Base-by-base conservation (phyloP, 2,329 filamentous ascomycete species). In the Hyphodiscus sp. region DNA sequence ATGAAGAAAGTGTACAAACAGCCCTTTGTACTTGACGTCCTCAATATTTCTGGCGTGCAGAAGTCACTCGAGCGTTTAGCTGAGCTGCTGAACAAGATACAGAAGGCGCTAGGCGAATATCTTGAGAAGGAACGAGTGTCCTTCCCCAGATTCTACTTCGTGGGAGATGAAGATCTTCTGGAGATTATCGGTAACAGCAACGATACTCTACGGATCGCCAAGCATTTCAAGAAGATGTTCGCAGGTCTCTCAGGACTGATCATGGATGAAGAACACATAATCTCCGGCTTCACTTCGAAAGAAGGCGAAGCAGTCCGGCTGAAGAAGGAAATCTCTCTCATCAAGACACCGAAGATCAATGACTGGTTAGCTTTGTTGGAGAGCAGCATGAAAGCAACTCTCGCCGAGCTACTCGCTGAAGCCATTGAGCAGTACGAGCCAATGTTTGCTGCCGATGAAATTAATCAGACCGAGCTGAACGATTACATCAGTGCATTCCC, bases 171-270 rank as follows among this genome's bases (percentile, higher is more conserved):
- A 68, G 94, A 99, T 71, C 76, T 99, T 53, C 79, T 99, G 20
- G 94, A 99, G 71, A 99, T 99, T 73, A 99, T 99, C 60, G 94
- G 94, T 68, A 99, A 99, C 71, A 97, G 92, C 74, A 96, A 96
- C 66, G 94, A 99, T 67, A 96, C 92, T 10, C 75, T 94, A 56
- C 91, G 94, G 51, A 95, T 99, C 61, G 90, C 94, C 42, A 99
- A 99, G 70, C 95, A 99, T 74, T 91, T 99, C 76, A 92, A 95
- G 70, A 99, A 99, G 77, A 99, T 99, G 94, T 99, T 99, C 76
- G 94, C 95, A 59, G 94, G 94, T 58, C 78, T 99, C 47, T 92
- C 87, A 4, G 94, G 94, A 2, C 80, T 99, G 38, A 77, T 91
- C 43, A 92, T 96, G 76, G 90, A 95, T 61, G 91, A 97, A 51